phyloP scores from a whole-genome alignment of 306 rosid genomes.

The Astragalus membranaceus region DNA sequence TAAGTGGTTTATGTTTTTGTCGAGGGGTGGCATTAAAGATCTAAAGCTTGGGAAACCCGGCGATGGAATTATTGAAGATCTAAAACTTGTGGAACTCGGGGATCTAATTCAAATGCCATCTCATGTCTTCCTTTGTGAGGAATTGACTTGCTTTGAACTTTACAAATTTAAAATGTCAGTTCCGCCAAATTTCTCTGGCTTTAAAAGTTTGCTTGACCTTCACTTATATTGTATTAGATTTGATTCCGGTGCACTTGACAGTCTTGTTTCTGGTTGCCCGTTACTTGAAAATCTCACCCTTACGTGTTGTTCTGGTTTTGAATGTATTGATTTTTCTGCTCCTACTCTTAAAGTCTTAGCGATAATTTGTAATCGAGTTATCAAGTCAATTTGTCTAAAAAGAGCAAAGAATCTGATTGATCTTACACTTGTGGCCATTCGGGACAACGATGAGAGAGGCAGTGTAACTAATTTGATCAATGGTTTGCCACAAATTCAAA shows the following conservation, averaged over 20 bases:
- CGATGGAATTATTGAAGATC: no score
- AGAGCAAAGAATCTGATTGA: not conserved
- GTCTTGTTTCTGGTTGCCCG: not conserved
- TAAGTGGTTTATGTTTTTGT: not conserved
- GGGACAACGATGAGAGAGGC: no score
- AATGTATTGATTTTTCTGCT: not conserved
- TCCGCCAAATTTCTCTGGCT: not conserved
- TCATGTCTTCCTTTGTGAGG: conserved; percentile 9
- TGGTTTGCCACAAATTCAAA: not conserved
- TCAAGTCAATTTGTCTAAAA: conserved; percentile 6
- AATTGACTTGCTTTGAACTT: not conserved
- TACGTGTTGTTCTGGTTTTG: not conserved
- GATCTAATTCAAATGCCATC: not conserved
- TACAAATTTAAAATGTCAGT: not conserved
- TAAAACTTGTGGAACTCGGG: not conserved
- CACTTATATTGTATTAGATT: not conserved
- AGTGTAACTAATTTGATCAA: not conserved
- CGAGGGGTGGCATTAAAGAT: not conserved
- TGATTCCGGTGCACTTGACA: not conserved
- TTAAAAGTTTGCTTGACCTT: not conserved
- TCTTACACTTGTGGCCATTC: not conserved
- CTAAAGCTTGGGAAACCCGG: not conserved
- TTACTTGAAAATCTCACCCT: not conserved
- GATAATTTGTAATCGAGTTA: not conserved
- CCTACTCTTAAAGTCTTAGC: not conserved